phyloP scores from a whole-genome alignment of 495 filamentous ascomycete genomes.

The Penicillium angulare region DNA sequence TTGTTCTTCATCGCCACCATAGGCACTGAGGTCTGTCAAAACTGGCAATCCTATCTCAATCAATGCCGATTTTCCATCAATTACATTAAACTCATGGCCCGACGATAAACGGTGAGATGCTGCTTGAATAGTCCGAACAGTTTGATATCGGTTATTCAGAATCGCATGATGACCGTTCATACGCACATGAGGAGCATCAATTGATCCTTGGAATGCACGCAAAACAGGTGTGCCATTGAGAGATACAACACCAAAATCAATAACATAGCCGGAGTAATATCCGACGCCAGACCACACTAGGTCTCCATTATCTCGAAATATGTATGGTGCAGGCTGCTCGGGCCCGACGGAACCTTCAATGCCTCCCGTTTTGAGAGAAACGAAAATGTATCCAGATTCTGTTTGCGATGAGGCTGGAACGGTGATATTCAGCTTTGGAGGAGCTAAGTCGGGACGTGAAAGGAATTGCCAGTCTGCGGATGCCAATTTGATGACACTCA shows the following conservation, averaged over 20 bases:
- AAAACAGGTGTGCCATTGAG: slow-evolving; percentile 43
- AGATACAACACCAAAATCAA: slow-evolving; percentile 27
- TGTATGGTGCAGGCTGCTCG: slow-evolving; percentile 43
- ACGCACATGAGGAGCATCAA: slow-evolving; percentile 43
- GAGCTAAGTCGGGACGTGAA: slow-evolving; percentile 48
- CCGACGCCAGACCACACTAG: slow-evolving; percentile 51
- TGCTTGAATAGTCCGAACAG: slow-evolving; percentile 36
- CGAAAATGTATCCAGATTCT: slow-evolving; percentile 47
- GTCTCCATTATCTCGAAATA: slow-evolving; percentile 49
- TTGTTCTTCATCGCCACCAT: slow-evolving; percentile 25
- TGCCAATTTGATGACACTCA: background rate
- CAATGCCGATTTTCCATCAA: slow-evolving; percentile 29
- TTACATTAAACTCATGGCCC: slow-evolving; percentile 49
- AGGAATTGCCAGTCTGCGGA: slow-evolving; percentile 30
- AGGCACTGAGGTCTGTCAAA: slow-evolving; percentile 17
- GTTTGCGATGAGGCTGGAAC: slow-evolving; percentile 37
- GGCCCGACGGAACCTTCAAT: background rate
- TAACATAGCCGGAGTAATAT: slow-evolving; percentile 44
- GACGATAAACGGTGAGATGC: slow-evolving; percentile 43
- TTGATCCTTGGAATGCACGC: slow-evolving; percentile 46
- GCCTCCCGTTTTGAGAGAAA: slow-evolving; percentile 34
- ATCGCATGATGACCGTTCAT: slow-evolving; percentile 43
- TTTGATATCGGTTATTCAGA: slow-evolving; percentile 47
- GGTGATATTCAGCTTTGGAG: slow-evolving; percentile 52
- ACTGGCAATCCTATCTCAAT: slow-evolving; percentile 27